Conservation (phyloP, 805 yeast genomes). For the Saccharomycopsis oosterbeekiorum region DNA sequence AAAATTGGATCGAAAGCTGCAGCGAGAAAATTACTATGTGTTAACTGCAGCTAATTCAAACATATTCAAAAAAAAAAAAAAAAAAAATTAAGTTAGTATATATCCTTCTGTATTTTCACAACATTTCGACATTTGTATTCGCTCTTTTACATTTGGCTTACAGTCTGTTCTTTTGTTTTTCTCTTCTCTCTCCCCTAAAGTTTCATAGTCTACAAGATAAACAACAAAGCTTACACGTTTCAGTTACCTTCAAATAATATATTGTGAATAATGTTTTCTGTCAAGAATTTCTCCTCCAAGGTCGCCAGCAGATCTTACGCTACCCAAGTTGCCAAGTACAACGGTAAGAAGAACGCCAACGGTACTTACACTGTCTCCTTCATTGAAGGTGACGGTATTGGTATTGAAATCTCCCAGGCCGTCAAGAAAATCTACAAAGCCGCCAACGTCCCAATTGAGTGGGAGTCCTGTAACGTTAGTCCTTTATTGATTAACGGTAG, state of each 20-base stretch:
- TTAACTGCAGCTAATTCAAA: background rate
- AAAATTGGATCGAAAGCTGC: background rate
- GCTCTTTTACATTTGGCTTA: background rate
- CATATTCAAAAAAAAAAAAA: background rate
- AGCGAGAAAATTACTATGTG: background rate
- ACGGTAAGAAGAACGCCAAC: slow-evolving; percentile 53
- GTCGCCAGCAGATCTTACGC: slow-evolving; percentile 25
- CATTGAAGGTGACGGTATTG: slow-evolving; percentile 98
- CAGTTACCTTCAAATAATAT: no score
- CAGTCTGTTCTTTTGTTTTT: background rate
- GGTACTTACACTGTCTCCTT: slow-evolving; percentile 91
- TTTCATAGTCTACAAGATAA: no score
- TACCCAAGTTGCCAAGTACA: slow-evolving; percentile 51
- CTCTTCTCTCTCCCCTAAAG: background rate
- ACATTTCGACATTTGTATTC: background rate
- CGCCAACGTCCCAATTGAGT: slow-evolving; percentile 90
- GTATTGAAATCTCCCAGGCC: slow-evolving; percentile 88
- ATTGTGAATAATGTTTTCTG: background rate
- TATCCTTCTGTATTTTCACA: background rate
- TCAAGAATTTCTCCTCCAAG: background rate
- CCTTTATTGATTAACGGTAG: slow-evolving; percentile 86
- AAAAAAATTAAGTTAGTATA: no score
- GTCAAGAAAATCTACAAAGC: slow-evolving; percentile 90
- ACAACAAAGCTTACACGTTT: no score
- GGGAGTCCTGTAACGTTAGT: slow-evolving; percentile 96